Evolutionary conservation across 2,329 filamentous ascomycete species (phyloP).

Genomic region (Botryotinia convoluta): DNA sequence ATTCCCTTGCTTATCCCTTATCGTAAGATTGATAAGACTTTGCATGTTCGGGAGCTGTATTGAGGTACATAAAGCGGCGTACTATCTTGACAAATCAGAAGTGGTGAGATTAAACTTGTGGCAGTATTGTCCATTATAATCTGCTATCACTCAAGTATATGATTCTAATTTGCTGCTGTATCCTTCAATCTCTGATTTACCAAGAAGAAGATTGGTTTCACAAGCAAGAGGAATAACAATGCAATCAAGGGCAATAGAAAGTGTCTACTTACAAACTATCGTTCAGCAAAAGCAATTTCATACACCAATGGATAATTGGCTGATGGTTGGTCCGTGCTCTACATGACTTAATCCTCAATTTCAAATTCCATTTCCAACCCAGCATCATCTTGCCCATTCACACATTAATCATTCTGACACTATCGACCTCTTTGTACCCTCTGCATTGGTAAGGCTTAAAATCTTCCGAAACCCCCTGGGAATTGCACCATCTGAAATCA

Average conservation of each 20-base stretch:
- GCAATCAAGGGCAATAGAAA: not conserved
- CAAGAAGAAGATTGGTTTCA: not conserved
- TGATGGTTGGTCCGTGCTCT: not conserved
- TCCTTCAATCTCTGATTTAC: not conserved
- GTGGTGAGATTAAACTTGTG: too few species aligned
- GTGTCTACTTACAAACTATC: not conserved
- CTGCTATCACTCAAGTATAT: not conserved
- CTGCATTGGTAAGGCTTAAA: too few species aligned
- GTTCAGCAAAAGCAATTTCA: not conserved
- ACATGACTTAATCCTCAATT: not conserved
- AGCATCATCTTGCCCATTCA: too few species aligned
- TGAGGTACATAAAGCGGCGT: not conserved
- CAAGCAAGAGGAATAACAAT: not conserved
- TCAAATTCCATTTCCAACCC: too few species aligned
- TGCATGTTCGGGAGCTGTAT: not conserved
- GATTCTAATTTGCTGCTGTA: not conserved
- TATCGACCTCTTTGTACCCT: too few species aligned
- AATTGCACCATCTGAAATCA: not conserved
- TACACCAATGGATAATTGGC: not conserved
- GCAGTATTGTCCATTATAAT: not conserved
- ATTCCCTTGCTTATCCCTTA: constrained; percentile 11
- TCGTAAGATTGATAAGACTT: not conserved
- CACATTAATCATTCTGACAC: too few species aligned
- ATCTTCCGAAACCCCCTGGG: too few species aligned
- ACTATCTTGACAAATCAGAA: not conserved